Evolutionary conservation across 1,139 yeast species (phyloP).

Genomic region (Lipomyces yarrowii): DNA sequence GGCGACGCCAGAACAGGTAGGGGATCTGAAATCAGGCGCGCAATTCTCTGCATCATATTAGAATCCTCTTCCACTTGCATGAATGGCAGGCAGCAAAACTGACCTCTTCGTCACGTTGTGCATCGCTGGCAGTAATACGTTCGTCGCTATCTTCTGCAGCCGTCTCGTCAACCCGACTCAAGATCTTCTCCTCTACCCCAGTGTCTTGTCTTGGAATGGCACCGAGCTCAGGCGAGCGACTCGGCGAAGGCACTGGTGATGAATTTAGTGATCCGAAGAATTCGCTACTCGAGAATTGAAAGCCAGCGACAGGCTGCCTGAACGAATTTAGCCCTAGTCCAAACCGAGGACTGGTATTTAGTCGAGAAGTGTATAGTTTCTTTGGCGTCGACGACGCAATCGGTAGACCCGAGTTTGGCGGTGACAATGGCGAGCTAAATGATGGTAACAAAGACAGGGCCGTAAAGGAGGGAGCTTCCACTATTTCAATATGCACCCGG

Average conservation of each 20-base stretch:
- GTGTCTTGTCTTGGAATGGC: not conserved
- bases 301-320: not conserved
- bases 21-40: not conserved
- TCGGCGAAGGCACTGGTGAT: not conserved
- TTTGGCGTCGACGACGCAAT: constrained; percentile 5
- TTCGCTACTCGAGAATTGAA: not conserved
- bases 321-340: constrained; percentile 6
- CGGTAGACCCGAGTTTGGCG: not conserved
- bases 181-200: not conserved
- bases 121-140: not conserved
- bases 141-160: not conserved
- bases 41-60: not conserved
- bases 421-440: not conserved
- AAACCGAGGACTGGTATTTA: constrained; percentile 5
- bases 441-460: not conserved
- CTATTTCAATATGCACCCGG: not conserved
- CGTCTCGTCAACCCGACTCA: not conserved
- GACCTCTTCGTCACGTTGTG: not conserved
- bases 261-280: not conserved
- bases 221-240: not conserved
- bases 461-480: not conserved
- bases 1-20: constrained; percentile 3
- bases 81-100: not conserved
- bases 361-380: not conserved
- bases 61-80: not conserved